A percentile compares a stretch with the other conserved stretches of the same genome.
Evolutionary conservation across 2,329 filamentous ascomycete species (phyloP).

Genomic region (Aspergillus sp.): DNA sequence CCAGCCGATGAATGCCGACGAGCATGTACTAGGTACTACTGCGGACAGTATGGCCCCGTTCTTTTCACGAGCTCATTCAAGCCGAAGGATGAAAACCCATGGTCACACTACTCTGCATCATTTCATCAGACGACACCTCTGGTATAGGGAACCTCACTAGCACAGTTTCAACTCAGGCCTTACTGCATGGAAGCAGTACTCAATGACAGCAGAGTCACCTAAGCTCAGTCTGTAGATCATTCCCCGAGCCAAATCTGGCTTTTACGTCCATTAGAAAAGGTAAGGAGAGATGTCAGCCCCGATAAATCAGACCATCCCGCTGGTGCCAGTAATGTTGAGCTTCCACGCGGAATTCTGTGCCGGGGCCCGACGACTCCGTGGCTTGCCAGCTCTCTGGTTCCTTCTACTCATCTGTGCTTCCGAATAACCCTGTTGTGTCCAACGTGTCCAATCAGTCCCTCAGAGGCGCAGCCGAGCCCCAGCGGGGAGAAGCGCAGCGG

Average conservation of each 20-base stretch:
- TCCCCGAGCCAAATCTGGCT: conserved; percentile 5
- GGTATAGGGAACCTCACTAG: not conserved
- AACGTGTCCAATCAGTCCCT: not conserved
- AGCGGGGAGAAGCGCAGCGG: not conserved
- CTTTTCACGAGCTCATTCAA: conserved; percentile 1
- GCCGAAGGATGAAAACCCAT: conserved; percentile 8
- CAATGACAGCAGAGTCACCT: conserved; percentile 7
- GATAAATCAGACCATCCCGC: not conserved
- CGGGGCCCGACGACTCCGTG: conserved; percentile 7
- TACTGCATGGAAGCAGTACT: conserved; percentile 12
- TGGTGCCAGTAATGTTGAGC: conserved; percentile 10
- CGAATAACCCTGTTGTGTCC: not conserved
- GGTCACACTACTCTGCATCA: conserved; percentile 5
- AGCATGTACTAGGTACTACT: not conserved
- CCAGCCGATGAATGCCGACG: not conserved
- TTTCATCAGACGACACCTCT: conserved; percentile 18
- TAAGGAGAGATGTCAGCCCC: conserved; percentile 7
- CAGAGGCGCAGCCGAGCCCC: not conserved
- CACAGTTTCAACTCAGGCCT: conserved; percentile 15
- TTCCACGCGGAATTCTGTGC: conserved; percentile 40
- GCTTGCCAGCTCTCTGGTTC: not conserved
- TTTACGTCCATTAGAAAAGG: conserved; percentile 8
- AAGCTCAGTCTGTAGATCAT: conserved; percentile 16
- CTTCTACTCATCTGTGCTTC: not conserved
- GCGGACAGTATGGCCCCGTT: conserved; percentile 1